phyloP scores from a whole-genome alignment of 179 eudicot species.

The Amaranthus tricolor region DNA sequence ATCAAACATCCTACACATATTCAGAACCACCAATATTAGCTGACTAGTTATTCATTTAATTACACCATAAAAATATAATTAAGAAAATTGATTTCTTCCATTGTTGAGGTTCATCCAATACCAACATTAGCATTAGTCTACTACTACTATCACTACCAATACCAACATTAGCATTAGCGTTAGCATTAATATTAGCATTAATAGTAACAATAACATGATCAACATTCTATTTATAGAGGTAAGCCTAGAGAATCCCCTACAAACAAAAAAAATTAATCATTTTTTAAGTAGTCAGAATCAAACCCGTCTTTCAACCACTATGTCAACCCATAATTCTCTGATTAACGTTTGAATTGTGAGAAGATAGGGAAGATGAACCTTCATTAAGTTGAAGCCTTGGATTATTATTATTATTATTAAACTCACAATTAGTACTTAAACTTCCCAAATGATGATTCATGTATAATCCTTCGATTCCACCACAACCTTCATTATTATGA shows the following conservation, averaged over 20 bases:
- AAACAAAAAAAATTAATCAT: no score
- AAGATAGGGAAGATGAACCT: conserved; percentile 25
- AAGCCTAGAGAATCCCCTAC: no score
- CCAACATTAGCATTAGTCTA: background rate
- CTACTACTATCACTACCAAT: conserved; percentile 23
- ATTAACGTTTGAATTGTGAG: conserved; percentile 20
- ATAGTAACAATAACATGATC: conserved; percentile 1
- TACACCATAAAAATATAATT: background rate
- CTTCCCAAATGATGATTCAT: conserved; percentile 17
- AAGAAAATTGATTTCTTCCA: conserved; percentile 20
- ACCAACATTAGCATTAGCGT: background rate
- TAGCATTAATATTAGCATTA: background rate
- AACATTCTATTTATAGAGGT: no score
- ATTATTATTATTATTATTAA: conserved; percentile 12
- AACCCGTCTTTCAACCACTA: no score
- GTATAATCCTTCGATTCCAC: conserved; percentile 20
- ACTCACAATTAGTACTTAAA: conserved; percentile 23
- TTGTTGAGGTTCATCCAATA: conserved; percentile 25
- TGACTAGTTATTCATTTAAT: background rate
- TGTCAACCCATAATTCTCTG: no score
- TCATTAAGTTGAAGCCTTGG: conserved; percentile 23
- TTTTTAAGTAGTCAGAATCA: no score
- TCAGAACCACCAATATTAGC: no score
- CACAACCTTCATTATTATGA: background rate
- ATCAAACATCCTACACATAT: no score